Percentiles rank a stretch among this genome's conserved stretches.
These are phyloP conservation scores for Penicillium turbatum DNA, from an alignment of 495 filamentous ascomycete genomes.

Conservation along the genomic window DNA sequence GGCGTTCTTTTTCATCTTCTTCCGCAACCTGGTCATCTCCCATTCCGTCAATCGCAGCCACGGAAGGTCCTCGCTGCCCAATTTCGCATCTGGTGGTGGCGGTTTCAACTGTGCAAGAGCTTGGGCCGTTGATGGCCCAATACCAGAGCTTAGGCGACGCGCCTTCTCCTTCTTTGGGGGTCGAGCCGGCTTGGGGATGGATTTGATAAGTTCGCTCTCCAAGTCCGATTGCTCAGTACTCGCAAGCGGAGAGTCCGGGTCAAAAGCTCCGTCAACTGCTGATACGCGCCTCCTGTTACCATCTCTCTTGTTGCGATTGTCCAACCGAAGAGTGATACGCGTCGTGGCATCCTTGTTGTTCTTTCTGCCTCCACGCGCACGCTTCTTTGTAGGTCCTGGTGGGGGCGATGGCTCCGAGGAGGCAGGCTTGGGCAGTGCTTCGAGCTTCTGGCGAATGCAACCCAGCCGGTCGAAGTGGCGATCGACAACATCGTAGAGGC, in stretches of 20 bases:
- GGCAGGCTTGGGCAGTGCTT: slow-evolving; percentile 66
- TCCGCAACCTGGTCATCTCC: slow-evolving; percentile 86
- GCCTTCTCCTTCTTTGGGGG: slow-evolving; percentile 41
- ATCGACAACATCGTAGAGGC: slow-evolving; percentile 72
- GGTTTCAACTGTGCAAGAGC: slow-evolving; percentile 71
- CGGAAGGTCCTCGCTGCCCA: slow-evolving; percentile 72
- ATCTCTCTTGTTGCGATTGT: slow-evolving; percentile 31
- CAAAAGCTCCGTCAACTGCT: slow-evolving; percentile 35
- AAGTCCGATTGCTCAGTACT: slow-evolving; percentile 47
- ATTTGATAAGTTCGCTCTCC: slow-evolving; percentile 23
- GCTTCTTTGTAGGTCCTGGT: slow-evolving; percentile 48
- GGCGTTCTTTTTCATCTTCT: slow-evolving; percentile 99
- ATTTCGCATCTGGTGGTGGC: slow-evolving; percentile 69
- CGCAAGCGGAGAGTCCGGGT: slow-evolving; percentile 42
- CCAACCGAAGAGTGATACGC: slow-evolving; percentile 63
- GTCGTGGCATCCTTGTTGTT: slow-evolving; percentile 35
- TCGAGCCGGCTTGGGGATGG: slow-evolving; percentile 12
- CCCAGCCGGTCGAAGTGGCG: slow-evolving; percentile 72
- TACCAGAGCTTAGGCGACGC: slow-evolving; percentile 42
- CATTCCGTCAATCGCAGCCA: slow-evolving; percentile 89
- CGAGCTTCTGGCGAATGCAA: slow-evolving; percentile 76
- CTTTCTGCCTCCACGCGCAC: slow-evolving; percentile 45
- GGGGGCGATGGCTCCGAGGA: slow-evolving; percentile 63
- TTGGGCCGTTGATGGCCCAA: slow-evolving; percentile 73
- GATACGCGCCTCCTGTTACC: slow-evolving; percentile 40